Conservation (phyloP, 345 rosid species). For the Populus pruinosa region DNA sequence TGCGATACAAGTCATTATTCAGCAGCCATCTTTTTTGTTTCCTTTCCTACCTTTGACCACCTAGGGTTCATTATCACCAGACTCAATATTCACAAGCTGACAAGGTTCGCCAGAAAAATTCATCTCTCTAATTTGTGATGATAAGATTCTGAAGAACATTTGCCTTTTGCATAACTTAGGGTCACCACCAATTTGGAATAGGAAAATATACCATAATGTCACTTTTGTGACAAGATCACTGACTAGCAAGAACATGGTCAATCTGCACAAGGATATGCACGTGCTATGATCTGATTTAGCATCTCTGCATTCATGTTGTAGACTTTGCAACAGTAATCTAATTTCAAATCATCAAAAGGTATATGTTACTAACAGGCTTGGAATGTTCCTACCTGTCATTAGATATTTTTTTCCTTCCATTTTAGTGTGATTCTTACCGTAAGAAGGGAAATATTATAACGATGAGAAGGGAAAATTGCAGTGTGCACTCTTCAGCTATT, state of each 20-base stretch:
- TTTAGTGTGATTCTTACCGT: neutral
- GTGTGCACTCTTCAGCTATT: no score
- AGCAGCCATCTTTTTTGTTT: slow-evolving; percentile 32
- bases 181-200: slow-evolving; percentile 53
- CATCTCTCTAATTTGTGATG: slow-evolving; percentile 52
- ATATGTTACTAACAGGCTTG: neutral
- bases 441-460: no score
- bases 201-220: slow-evolving; percentile 43
- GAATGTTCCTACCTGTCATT: neutral
- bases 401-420: neutral
- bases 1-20: slow-evolving; percentile 71
- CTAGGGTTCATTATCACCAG: slow-evolving; percentile 20
- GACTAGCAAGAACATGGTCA: slow-evolving; percentile 35
- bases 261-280: slow-evolving; percentile 33
- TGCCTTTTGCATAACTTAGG: slow-evolving; percentile 25
- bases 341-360: neutral
- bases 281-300: slow-evolving; percentile 30
- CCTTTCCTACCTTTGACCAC: slow-evolving; percentile 15
- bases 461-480: no score
- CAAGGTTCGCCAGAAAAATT: slow-evolving; percentile 79
- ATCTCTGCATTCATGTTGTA: slow-evolving; percentile 10
- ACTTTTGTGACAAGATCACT: slow-evolving; percentile 21
- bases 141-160: slow-evolving; percentile 52
- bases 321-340: slow-evolving; percentile 31
- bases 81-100: slow-evolving; percentile 45